These are phyloP conservation scores for Phyllosticta citrichinensis DNA, from an alignment of 2,329 filamentous ascomycete species.

Conservation along the genomic window DNA sequence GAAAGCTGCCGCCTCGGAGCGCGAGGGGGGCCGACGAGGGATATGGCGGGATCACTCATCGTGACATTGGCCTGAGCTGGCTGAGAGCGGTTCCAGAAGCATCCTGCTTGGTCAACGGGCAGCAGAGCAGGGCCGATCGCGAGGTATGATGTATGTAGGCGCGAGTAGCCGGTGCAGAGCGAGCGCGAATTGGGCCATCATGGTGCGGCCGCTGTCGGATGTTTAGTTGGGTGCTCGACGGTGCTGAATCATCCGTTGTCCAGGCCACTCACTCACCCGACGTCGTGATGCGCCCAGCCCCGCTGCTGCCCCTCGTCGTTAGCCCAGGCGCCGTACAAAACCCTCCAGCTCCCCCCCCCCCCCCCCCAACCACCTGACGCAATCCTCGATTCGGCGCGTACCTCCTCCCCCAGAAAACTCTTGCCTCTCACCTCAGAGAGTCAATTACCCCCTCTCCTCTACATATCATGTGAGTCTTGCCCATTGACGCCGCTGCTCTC, in stretches of 20 bases:
- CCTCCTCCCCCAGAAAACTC: not conserved
- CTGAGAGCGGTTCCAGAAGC: not conserved
- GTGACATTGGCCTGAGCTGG: not conserved
- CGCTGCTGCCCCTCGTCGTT: not conserved
- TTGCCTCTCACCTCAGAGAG: not conserved
- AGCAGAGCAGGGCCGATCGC: not conserved
- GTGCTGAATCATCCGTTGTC: not conserved
- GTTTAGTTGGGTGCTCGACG: not conserved
- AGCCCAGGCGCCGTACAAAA: not conserved
- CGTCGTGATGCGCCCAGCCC: conserved; percentile 1
- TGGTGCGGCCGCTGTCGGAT: not conserved
- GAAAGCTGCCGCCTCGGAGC: not conserved
- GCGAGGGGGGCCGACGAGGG: not conserved
- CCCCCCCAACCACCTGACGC: conserved; percentile 3
- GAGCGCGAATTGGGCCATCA: not conserved
- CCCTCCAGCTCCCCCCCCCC: not conserved
- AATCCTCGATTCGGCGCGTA: not conserved
- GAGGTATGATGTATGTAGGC: not conserved
- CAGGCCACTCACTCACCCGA: not conserved
- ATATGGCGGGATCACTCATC: not conserved
- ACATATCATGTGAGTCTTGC: not conserved
- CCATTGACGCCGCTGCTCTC: not conserved
- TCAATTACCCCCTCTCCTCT: not conserved
- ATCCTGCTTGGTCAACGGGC: not conserved
- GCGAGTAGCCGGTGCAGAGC: not conserved